Conservation (phyloP, 2,329 filamentous ascomycete genomes). For the Sporothrix curviconia region DNA sequence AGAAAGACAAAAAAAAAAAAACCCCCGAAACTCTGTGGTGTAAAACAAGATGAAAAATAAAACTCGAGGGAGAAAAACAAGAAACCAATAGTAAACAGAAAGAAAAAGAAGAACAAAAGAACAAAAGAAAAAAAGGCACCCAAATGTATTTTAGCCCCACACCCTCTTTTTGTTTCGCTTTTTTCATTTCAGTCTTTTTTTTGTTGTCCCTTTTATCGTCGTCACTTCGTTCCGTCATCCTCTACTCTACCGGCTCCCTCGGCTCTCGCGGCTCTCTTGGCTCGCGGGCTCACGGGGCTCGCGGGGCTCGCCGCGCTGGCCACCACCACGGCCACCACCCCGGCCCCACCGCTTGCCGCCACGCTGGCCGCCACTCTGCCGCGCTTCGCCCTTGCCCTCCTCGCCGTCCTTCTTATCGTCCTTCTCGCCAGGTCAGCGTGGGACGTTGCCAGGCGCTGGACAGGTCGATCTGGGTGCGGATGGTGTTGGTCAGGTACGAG, state of each 20-base stretch:
- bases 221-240: conserved; percentile 1
- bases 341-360: conserved; percentile 33
- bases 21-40: no score
- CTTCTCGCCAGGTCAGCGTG: conserved; percentile 47
- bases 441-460: conserved; percentile 93
- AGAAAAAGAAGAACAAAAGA: conserved; percentile 1
- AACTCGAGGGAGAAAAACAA: no score
- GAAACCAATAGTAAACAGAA: no score
- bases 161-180: not conserved
- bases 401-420: conserved; percentile 34
- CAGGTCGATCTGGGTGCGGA: conserved; percentile 97
- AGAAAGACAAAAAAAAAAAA: no score
- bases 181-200: not conserved
- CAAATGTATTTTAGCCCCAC: conserved; percentile 5
- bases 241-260: conserved; percentile 31
- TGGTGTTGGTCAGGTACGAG: conserved; percentile 96
- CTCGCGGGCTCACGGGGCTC: conserved; percentile 35
- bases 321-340: conserved; percentile 40
- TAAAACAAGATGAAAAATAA: no score
- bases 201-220: not conserved
- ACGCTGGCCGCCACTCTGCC: conserved; percentile 41
- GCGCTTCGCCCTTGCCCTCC: conserved; percentile 37
- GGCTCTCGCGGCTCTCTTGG: conserved; percentile 32
- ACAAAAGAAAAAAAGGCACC: not conserved
- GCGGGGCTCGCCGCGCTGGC: conserved; percentile 39